phyloP scores from a whole-genome alignment of 2,329 filamentous ascomycete genomes.

The Clonostachys byssicola region DNA sequence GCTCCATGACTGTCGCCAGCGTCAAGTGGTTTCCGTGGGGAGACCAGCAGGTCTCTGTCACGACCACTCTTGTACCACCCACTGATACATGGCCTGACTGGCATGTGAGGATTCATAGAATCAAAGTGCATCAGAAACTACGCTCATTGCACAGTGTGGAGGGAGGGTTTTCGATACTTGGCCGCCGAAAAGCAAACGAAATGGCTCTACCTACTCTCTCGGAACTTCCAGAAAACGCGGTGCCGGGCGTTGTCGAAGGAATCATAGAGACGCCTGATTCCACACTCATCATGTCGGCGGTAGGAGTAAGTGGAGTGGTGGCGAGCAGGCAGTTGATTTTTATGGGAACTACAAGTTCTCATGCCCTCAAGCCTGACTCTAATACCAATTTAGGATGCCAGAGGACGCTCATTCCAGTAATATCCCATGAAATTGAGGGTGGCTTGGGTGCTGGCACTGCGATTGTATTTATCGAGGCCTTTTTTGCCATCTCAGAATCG shows the following conservation, averaged over 20 bases:
- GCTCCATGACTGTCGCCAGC: slow-evolving; percentile 3
- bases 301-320: slow-evolving; percentile 6
- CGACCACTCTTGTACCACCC: slow-evolving; percentile 5
- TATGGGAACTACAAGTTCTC: background rate
- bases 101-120: slow-evolving; percentile 47
- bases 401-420: background rate
- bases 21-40: slow-evolving; percentile 7
- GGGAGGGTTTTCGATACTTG: slow-evolving; percentile 7
- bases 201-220: background rate
- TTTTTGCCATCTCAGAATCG: background rate
- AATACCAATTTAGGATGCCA: slow-evolving; percentile 8
- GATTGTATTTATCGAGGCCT: background rate
- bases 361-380: slow-evolving; percentile 7
- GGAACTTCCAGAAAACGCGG: background rate
- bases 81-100: slow-evolving; percentile 57
- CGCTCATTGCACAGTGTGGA: slow-evolving; percentile 5
- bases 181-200: background rate
- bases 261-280: background rate
- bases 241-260: background rate
- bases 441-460: background rate
- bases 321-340: background rate
- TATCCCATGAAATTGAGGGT: background rate
- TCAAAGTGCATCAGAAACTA: background rate
- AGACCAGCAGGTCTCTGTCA: slow-evolving; percentile 2
- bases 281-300: slow-evolving; percentile 2